phyloP scores from a whole-genome alignment of 495 filamentous ascomycete genomes.

The Neurospora tetrasperma region DNA sequence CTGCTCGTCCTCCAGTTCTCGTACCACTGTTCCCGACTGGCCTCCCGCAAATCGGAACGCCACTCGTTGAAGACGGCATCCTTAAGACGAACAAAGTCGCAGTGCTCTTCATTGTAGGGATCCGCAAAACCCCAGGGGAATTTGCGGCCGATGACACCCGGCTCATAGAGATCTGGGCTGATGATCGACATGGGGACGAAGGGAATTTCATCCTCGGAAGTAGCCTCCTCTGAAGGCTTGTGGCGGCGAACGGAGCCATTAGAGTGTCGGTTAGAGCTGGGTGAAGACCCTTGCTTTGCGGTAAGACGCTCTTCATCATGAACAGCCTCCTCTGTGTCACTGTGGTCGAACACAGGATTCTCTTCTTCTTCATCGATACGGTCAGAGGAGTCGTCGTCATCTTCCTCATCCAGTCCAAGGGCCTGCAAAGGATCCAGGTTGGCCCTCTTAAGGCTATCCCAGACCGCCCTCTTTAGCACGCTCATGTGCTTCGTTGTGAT shows the following conservation, averaged over 20 bases:
- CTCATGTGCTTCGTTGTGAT: constrained; percentile 89
- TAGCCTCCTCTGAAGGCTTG: constrained; percentile 25
- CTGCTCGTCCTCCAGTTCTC: constrained; percentile 82
- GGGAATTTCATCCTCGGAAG: constrained; percentile 34
- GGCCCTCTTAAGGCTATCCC: constrained; percentile 72
- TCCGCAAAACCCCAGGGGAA: constrained; percentile 98
- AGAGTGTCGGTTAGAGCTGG: constrained; percentile 36
- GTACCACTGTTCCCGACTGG: constrained; percentile 88
- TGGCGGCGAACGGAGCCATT: constrained; percentile 37
- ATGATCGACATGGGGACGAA: constrained; percentile 84
- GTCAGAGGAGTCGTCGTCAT: constrained; percentile 44
- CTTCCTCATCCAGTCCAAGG: constrained; percentile 66
- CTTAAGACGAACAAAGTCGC: constrained; percentile 84
- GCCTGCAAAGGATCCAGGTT: constrained; percentile 85
- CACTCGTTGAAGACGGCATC: constrained; percentile 90
- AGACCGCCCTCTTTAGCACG: constrained; percentile 85
- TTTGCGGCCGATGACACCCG: constrained; percentile 62
- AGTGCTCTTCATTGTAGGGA: constrained; percentile 81
- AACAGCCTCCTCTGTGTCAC: constrained; percentile 12
- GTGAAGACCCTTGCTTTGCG: constrained; percentile 24
- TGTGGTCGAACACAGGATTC: constrained; percentile 30
- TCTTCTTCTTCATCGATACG: constrained; percentile 55
- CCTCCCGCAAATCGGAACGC: constrained; percentile 82
- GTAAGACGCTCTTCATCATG: constrained; percentile 21
- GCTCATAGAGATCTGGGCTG: constrained; percentile 83